Conservation (phyloP, 768 basidiomycete species). For the Serendipita sp. region DNA sequence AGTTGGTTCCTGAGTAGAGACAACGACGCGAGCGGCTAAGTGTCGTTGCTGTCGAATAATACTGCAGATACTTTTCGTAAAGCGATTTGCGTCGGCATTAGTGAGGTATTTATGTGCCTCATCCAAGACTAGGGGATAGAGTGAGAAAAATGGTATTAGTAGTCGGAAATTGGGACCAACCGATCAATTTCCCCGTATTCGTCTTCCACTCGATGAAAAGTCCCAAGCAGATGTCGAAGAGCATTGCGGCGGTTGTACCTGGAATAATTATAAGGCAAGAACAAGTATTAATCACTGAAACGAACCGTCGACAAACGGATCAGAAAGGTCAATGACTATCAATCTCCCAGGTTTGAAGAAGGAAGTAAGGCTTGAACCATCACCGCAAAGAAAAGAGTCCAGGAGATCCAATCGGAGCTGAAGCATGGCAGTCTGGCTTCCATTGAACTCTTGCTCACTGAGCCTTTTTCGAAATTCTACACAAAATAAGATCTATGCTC, state of each 20-base stretch:
- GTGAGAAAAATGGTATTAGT: neutral
- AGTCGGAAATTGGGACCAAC: neutral
- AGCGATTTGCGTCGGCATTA: constrained; percentile 29
- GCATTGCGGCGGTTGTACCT: neutral
- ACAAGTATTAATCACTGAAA: neutral
- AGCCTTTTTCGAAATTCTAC: constrained; percentile 23
- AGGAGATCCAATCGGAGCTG: constrained; percentile 50
- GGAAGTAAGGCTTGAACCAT: constrained; percentile 15
- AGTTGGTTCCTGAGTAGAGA: constrained; percentile 67
- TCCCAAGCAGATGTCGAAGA: constrained; percentile 19
- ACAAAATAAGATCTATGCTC: constrained; percentile 20
- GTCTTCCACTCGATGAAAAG: constrained; percentile 1
- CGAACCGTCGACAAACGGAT: constrained; percentile 3
- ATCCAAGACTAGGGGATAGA: constrained; percentile 35
- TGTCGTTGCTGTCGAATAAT: constrained; percentile 57
- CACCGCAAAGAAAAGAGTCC: constrained; percentile 32
- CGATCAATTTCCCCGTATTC: constrained; percentile 1
- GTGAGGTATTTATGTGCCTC: constrained; percentile 70
- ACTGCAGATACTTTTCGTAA: constrained; percentile 41
- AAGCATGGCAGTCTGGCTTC: constrained; percentile 36
- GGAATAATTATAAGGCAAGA: no score
- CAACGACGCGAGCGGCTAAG: constrained; percentile 52
- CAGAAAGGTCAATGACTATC: constrained; percentile 6
- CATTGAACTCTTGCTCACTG: constrained; percentile 33
- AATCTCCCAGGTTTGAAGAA: constrained; percentile 1